A percentile compares a stretch with the other conserved stretches of the same genome.
phyloP scores from a whole-genome alignment of 345 rosid genomes.

The Litchi chinensis region DNA sequence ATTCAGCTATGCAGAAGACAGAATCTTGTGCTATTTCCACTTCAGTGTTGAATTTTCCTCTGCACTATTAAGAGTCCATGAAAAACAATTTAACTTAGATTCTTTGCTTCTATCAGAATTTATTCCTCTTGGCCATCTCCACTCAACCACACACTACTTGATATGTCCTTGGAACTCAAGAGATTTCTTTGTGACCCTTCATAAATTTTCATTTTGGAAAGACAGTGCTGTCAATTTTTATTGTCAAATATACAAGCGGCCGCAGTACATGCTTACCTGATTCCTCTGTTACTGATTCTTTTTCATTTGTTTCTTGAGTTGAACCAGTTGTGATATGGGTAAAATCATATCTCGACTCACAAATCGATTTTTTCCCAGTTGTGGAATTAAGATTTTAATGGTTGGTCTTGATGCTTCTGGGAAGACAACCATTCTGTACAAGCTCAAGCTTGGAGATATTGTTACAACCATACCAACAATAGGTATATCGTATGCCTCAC shows the following conservation, averaged over 20 bases:
- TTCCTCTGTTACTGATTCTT: neutral
- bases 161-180: constrained; percentile 11
- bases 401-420: constrained; percentile 79
- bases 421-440: constrained; percentile 71
- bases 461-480: constrained; percentile 61
- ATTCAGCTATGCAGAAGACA: neutral
- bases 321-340: constrained; percentile 38
- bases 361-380: constrained; percentile 43
- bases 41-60: neutral
- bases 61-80: neutral
- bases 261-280: neutral
- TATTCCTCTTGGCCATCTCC: constrained; percentile 29
- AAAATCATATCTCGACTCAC: constrained; percentile 43
- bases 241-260: constrained; percentile 6
- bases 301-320: neutral
- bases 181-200: neutral
- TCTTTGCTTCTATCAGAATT: constrained; percentile 29
- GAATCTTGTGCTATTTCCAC: constrained; percentile 1
- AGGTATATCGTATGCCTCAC: constrained; percentile 40
- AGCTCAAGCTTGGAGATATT: constrained; percentile 67
- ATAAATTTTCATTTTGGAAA: neutral
- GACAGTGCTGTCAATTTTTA: neutral
- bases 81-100: neutral
- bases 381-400: constrained; percentile 52
- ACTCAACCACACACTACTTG: constrained; percentile 9